phyloP scores from a whole-genome alignment of 345 rosid species.

The Boechera divaricarpa region DNA sequence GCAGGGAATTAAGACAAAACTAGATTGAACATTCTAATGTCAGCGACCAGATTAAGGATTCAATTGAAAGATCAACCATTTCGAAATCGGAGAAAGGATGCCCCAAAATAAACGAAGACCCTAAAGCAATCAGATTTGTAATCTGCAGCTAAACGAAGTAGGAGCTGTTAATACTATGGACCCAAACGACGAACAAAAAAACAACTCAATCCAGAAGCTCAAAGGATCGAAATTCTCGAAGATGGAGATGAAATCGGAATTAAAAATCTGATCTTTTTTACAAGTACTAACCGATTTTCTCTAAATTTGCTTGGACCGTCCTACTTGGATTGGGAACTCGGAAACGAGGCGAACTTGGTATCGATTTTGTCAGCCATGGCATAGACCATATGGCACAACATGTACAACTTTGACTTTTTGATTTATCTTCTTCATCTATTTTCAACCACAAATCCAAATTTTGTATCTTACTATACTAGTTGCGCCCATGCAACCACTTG shows the following conservation, averaged over 20 bases:
- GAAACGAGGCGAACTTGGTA: conserved; percentile 6
- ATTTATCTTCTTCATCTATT: neutral
- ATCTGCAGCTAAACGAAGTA: neutral
- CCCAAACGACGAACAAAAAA: neutral
- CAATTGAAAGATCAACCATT: conserved; percentile 1
- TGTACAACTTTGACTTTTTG: neutral
- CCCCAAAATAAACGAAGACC: neutral
- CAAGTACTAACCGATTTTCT: neutral
- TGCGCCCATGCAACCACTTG: neutral
- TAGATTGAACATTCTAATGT: conserved; percentile 14
- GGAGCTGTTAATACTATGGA: neutral
- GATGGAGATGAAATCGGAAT: conserved; percentile 7
- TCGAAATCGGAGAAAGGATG: neutral
- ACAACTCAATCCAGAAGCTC: conserved; percentile 15
- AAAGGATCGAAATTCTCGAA: conserved; percentile 3
- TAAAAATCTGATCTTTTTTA: neutral
- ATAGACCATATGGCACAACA: neutral
- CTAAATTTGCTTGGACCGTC: neutral
- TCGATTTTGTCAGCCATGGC: conserved; percentile 9
- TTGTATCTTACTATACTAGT: neutral
- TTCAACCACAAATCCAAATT: conserved; percentile 10
- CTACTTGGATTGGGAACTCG: neutral
- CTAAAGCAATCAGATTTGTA: conserved; percentile 32
- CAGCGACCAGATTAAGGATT: conserved; percentile 13
- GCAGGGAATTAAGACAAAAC: conserved; percentile 5